Base-by-base conservation (phyloP, 306 rosid species). In the Lathyrus tuberosus region DNA sequence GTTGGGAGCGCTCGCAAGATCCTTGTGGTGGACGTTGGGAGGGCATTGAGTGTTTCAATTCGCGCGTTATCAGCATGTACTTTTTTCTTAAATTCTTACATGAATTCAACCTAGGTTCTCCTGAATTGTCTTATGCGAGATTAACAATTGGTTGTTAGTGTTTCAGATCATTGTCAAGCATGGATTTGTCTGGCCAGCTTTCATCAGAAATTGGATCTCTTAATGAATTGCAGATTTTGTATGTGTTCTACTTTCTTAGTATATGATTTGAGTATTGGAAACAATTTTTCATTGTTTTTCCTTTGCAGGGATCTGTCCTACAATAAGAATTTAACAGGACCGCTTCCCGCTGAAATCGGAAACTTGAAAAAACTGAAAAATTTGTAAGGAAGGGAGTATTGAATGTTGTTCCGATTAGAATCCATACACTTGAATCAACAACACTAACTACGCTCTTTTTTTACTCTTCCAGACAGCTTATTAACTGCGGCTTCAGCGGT, bases 401-500 rank as follows among this genome's bases (percentile, higher is more conserved):
- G 13, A 31, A 66, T 70, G 38, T 69, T 75, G 10, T 54, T 22
- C 43, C 44, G 22, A 69, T 56, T 41, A 66, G 22, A n/a, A 41
- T 20, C 35, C 62, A 30, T 51, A 57, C 51, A 54, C 37, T 74
- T 43, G 52, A 78, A 78, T 62, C 61, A 60, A 71, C 52, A 22
- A 60, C 53, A 59, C 69, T 82, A 62, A 82, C 76, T 43, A 40
- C 15, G 28, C 30, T 6, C 18, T 67, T 56, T 60, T 13, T 37
- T 69, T 71, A 28, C 30, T 68, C 13, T 75, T 48, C 26, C 77
- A 91, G 93, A 80, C 52, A 72, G 60, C 86, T 91, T 60, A 84
- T 85, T 70, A 79, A 54, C 15, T 91, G 97, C 54, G 69, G 89
- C 52, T 88, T 91, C 88, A 61, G 8, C 37, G 97, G 93, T 44